Percentiles rank a stretch among this genome's conserved stretches.
Evolutionary conservation across 208 protist species (phyloP).

Genomic region (Endotrypanum monterogeii): DNA sequence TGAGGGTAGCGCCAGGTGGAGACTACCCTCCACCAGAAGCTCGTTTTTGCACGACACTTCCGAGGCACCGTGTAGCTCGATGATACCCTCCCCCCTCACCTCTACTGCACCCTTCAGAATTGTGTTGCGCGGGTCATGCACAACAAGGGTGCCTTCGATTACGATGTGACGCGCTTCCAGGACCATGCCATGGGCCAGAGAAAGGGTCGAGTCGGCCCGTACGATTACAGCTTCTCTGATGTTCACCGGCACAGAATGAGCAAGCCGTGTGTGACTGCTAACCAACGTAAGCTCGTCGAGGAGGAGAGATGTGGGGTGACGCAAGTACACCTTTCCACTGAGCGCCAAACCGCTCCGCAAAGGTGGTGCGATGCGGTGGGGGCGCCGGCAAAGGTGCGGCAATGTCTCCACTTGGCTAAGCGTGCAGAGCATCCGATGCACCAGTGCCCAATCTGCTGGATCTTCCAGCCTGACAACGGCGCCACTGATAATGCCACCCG

Average conservation of each 20-base stretch:
- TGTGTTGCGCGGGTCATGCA: constrained; percentile 21
- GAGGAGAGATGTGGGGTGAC: constrained; percentile 20
- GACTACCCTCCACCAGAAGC: constrained; percentile 21
- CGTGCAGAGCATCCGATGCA: constrained; percentile 29
- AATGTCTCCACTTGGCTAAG: neutral
- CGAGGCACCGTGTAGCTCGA: constrained; percentile 31
- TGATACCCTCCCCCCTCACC: constrained; percentile 28
- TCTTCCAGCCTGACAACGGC: constrained; percentile 32
- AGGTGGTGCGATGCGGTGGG: constrained; percentile 1
- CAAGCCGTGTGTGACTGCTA: constrained; percentile 31
- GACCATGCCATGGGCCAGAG: constrained; percentile 15
- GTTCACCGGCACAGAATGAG: constrained; percentile 20
- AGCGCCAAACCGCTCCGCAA: constrained; percentile 39
- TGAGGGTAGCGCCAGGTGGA: constrained; percentile 6
- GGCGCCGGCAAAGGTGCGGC: constrained; percentile 28
- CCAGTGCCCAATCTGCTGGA: constrained; percentile 31
- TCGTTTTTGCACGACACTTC: constrained; percentile 17
- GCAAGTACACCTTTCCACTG: constrained; percentile 45
- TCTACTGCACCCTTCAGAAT: constrained; percentile 31
- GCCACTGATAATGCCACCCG: constrained; percentile 46
- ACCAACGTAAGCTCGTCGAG: constrained; percentile 50
- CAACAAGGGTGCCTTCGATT: constrained; percentile 22
- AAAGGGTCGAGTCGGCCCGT: constrained; percentile 15
- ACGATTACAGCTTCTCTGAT: constrained; percentile 16
- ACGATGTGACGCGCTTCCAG: constrained; percentile 19